Evolutionary conservation across 2,329 filamentous ascomycete genomes (phyloP).

Genomic region (Pseudogymnoascus sp.): DNA sequence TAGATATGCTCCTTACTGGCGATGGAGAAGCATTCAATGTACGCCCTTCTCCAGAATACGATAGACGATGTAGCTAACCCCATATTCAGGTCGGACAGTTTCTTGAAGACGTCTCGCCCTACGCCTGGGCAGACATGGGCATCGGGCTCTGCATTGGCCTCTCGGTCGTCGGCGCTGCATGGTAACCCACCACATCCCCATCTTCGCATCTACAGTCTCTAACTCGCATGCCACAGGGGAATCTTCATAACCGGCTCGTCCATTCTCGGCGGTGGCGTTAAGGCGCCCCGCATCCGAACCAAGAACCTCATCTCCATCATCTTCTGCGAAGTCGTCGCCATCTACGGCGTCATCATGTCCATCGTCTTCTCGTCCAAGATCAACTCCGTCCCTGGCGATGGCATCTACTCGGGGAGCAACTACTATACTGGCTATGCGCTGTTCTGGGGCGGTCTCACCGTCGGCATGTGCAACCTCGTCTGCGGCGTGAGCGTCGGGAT

Average conservation of each 20-base stretch:
- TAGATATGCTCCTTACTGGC: conserved; percentile 98
- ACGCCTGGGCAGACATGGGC: conserved; percentile 84
- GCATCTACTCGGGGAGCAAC: conserved; percentile 65
- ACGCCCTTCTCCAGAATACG: conserved; percentile 30
- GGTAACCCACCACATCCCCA: conserved; percentile 47
- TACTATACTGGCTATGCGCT: conserved; percentile 94
- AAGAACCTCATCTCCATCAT: conserved; percentile 99
- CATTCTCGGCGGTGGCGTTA: conserved; percentile 93
- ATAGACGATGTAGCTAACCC: conserved; percentile 19
- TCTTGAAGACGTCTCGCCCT: conserved; percentile 87
- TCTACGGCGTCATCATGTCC: conserved; percentile 99
- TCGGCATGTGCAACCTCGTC: conserved; percentile 90
- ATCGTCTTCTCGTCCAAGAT: conserved; percentile 96
- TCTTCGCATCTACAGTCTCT: not conserved
- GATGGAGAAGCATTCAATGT: conserved; percentile 95
- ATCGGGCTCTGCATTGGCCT: conserved; percentile 92
- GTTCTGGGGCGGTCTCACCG: conserved; percentile 92
- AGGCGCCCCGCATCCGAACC: conserved; percentile 92
- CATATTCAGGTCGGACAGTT: conserved; percentile 72
- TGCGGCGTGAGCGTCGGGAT: conserved; percentile 96
- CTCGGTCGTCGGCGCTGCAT: conserved; percentile 94
- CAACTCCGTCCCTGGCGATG: conserved; percentile 53
- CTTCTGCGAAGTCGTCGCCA: conserved; percentile 99
- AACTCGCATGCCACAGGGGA: conserved; percentile 54
- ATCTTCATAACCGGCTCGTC: conserved; percentile 98